Percentiles rank a stretch among this genome's conserved stretches.
Evolutionary conservation across 352 stramenopile genomes (phyloP).

Genomic region (Pythium phragmiticola): DNA sequence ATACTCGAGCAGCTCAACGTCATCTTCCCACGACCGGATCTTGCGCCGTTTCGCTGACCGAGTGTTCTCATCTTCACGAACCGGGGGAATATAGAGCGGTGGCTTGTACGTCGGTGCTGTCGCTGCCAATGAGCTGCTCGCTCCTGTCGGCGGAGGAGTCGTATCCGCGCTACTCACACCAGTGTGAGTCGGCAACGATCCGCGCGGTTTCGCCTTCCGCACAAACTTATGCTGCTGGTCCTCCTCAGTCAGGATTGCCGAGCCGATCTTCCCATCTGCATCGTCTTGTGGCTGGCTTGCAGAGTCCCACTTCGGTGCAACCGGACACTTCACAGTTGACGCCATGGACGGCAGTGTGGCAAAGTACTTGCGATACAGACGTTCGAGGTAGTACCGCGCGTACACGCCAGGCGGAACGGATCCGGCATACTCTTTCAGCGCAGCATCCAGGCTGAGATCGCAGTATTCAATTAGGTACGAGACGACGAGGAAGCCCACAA

Average conservation of each 20-base stretch:
- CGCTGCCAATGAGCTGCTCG: constrained; percentile 8
- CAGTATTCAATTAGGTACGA: constrained; percentile 74
- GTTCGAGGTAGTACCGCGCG: constrained; percentile 61
- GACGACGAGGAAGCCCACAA: constrained; percentile 67
- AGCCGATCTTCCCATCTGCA: constrained; percentile 43
- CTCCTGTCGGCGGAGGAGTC: constrained; percentile 28
- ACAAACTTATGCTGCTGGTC: constrained; percentile 65
- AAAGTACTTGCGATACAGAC: constrained; percentile 82
- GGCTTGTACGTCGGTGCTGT: constrained; percentile 59
- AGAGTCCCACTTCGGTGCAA: constrained; percentile 63
- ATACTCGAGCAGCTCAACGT: constrained; percentile 61
- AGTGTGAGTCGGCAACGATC: constrained; percentile 14
- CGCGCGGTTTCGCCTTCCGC: constrained; percentile 33
- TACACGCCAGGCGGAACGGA: constrained; percentile 65
- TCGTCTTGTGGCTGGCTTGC: constrained; percentile 35
- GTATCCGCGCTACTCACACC: constrained; percentile 12
- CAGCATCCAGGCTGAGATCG: constrained; percentile 53
- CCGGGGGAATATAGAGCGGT: constrained; percentile 66
- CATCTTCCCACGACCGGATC: constrained; percentile 85
- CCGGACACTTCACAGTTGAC: constrained; percentile 44
- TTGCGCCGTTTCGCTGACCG: constrained; percentile 78
- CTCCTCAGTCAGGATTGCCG: constrained; percentile 65
- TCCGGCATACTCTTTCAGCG: constrained; percentile 60
- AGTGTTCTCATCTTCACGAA: constrained; percentile 45
- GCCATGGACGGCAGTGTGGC: constrained; percentile 56